Percentiles rank a stretch among this genome's conserved stretches.
phyloP scores from a whole-genome alignment of 371 early-diverging fungal species.

The Mucor lusitanicus region DNA sequence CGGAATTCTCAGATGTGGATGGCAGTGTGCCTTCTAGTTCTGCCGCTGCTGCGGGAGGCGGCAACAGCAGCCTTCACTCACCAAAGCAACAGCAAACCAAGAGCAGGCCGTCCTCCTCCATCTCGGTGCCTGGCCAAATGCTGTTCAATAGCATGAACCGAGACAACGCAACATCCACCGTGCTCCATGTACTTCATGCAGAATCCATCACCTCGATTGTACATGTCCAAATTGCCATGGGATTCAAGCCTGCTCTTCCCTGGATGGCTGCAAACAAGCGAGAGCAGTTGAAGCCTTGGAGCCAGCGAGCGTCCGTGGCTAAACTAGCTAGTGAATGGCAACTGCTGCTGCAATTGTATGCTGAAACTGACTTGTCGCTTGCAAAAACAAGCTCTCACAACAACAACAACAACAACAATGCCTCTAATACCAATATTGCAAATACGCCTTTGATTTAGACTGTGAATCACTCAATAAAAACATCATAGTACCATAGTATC shows the following conservation, averaged over 20 bases:
- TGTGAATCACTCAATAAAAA: neutral
- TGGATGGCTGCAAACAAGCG: slow-evolving; percentile 29
- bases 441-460: neutral
- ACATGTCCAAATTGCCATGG: slow-evolving; percentile 32
- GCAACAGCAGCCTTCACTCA: neutral
- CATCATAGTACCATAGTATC: too few species aligned
- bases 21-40: neutral
- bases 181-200: slow-evolving; percentile 30
- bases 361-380: slow-evolving; percentile 9
- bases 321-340: slow-evolving; percentile 37
- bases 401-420: neutral
- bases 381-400: neutral
- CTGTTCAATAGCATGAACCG: neutral
- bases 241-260: slow-evolving; percentile 37
- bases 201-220: slow-evolving; percentile 36
- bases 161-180: slow-evolving; percentile 13
- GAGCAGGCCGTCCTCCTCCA: neutral
- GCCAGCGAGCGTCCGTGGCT: slow-evolving; percentile 21
- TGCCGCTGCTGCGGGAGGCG: neutral
- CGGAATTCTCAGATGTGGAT: slow-evolving; percentile 14
- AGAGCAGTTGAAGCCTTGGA: slow-evolving; percentile 34
- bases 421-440: neutral
- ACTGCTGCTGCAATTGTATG: slow-evolving; percentile 26
- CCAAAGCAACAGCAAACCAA: neutral
- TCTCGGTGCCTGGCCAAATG: neutral